Evolutionary conservation across 106 monocot species (phyloP), one percentile per base, ranked within the genome.

Genomic region (Dendrobium chrysotoxum): DNA sequence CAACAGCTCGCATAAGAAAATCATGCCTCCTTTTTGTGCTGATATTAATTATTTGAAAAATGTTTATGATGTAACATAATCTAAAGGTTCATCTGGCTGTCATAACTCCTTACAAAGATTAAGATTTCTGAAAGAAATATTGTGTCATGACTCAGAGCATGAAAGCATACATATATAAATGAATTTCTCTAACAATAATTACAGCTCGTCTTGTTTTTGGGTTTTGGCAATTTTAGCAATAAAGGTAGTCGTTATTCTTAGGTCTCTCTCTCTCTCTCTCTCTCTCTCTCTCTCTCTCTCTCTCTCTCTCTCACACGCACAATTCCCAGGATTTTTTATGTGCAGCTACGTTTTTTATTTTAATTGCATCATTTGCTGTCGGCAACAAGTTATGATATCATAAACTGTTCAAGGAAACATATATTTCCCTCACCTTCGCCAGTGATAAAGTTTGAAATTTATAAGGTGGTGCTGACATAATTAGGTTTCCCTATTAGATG

Each of bases 341-440:
- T 42, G 42, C 42, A 8, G 42, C 42, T 42, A 42, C 42, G 0
- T 42, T 42, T 42, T 42, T 42, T 42, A 42, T 7, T 7, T 7
- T n/a, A 79, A 39, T 89, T 89, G 81, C 89, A 86, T 89, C 86
- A 89, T 79, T 86, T 81, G 86, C 75, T 84, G 79, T 81, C 46
- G 53, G 75, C 79, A 85, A 86, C 84, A 91, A 86, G 88, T 75
- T 61, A 83, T 80, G 64, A 47, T 53, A 79, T 78, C 53, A 77
- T 5, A 42, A 77, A 77, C 26, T 73, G n/a, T 42, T 54, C 57
- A 67, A 80, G 84, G 38, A 77, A 71, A 80, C 53, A 61, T 65
- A 39, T 39, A 66, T 80, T 70, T 26, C 16, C 41, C 23, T 25
- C 74, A 46, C 57, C 75, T 58, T 55, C 68, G 81, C 78, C 15